These are phyloP conservation scores for Hirschioporus abietinus DNA, from an alignment of 768 basidiomycete species.

Conservation along the genomic window DNA sequence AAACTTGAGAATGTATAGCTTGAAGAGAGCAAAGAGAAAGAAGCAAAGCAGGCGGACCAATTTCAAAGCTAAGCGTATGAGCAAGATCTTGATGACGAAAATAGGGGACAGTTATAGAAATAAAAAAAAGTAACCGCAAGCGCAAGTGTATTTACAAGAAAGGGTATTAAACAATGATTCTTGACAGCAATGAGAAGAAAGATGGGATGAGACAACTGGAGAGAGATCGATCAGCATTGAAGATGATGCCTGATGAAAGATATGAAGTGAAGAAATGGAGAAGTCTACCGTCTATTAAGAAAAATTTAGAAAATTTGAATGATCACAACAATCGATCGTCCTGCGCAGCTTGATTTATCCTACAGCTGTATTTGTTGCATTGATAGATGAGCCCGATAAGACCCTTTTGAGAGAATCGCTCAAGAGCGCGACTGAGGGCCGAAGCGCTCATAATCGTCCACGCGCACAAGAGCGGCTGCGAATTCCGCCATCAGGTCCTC, in stretches of 20 bases:
- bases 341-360: background rate
- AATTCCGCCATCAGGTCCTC: slow-evolving; percentile 1
- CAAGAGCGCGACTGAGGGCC: background rate
- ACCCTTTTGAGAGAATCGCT: background rate
- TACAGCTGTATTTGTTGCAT: background rate
- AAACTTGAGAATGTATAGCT: background rate
- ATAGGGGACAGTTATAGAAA: background rate
- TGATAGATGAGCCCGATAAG: too few relatives aligned
- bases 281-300: background rate
- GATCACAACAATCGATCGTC: background rate
- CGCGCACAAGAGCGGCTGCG: background rate
- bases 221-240: background rate
- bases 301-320: background rate
- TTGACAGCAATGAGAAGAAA: background rate
- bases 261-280: background rate
- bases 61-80: background rate
- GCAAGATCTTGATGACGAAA: background rate
- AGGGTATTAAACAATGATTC: background rate
- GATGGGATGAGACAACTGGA: background rate
- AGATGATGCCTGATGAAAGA: background rate
- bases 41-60: background rate
- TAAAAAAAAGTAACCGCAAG: background rate
- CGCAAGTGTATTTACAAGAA: background rate
- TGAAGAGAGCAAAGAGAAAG: background rate
- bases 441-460: background rate